phyloP scores from a whole-genome alignment of 352 stramenopile species.

The Phytophthora cryptogea region DNA sequence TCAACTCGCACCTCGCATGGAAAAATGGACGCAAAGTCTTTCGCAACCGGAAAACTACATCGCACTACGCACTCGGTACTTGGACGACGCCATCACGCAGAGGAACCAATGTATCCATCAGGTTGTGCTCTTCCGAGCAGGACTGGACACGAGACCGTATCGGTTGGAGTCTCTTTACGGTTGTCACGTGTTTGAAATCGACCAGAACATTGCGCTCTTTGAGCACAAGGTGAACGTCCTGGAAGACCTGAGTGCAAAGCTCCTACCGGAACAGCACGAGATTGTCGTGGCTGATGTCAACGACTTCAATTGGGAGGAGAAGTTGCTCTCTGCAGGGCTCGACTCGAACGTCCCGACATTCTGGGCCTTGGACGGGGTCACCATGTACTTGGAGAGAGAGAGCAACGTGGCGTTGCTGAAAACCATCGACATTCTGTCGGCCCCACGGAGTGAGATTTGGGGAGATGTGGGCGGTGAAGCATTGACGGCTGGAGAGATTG shows the following conservation, averaged over 20 bases:
- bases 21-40: slow-evolving; percentile 14
- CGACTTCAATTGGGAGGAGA: slow-evolving; percentile 43
- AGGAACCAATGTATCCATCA: slow-evolving; percentile 36
- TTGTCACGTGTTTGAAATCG: slow-evolving; percentile 48
- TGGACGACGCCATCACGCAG: slow-evolving; percentile 42
- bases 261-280: slow-evolving; percentile 38
- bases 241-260: slow-evolving; percentile 17
- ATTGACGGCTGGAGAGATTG: slow-evolving; percentile 17
- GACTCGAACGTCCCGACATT: slow-evolving; percentile 44
- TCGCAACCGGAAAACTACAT: slow-evolving; percentile 26
- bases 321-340: slow-evolving; percentile 39
- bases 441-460: slow-evolving; percentile 47
- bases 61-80: slow-evolving; percentile 39
- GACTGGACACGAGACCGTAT: slow-evolving; percentile 44
- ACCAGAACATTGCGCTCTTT: slow-evolving; percentile 41
- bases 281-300: slow-evolving; percentile 46
- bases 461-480: slow-evolving; percentile 39
- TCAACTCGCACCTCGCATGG: slow-evolving; percentile 9
- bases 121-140: slow-evolving; percentile 43
- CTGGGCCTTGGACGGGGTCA: slow-evolving; percentile 49
- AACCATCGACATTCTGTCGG: slow-evolving; percentile 46
- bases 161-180: slow-evolving; percentile 35
- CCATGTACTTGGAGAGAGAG: slow-evolving; percentile 41
- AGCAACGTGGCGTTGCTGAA: slow-evolving; percentile 46
- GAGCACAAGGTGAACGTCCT: slow-evolving; percentile 47